Percentiles rank a stretch among this genome's conserved stretches.
These are phyloP conservation scores for Polygonum aviculare DNA, from an alignment of 148 eudicot species.

Conservation along the genomic window DNA sequence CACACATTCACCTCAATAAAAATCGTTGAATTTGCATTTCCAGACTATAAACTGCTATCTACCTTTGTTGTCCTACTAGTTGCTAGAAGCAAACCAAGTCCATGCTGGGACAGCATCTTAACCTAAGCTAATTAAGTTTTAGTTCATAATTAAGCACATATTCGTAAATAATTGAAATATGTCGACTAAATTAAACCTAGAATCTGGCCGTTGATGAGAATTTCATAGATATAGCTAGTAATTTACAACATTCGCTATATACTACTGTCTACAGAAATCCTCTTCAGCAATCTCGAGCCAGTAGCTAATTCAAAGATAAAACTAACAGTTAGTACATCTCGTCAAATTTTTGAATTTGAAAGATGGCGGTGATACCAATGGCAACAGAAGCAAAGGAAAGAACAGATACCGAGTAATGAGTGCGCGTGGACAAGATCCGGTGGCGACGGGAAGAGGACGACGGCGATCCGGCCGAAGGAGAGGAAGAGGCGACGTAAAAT, in stretches of 20 bases:
- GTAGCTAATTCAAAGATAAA: not conserved
- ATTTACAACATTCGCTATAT: too few species aligned
- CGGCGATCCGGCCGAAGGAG: not conserved
- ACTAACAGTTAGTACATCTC: too few species aligned
- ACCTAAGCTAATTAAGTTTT: too few species aligned
- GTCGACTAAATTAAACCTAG: not conserved
- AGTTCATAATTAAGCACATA: too few species aligned
- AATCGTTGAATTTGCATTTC: constrained; percentile 17
- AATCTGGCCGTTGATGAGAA: not conserved
- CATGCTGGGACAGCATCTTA: not conserved
- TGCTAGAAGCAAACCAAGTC: not conserved
- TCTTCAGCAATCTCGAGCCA: not conserved
- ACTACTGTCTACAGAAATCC: not conserved
- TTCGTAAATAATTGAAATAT: too few species aligned
- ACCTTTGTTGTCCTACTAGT: not conserved
- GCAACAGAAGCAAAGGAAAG: not conserved
- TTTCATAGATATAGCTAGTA: not conserved
- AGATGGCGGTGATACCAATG: not conserved
- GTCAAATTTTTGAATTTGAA: not conserved
- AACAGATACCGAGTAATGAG: not conserved
- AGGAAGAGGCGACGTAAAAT: not conserved
- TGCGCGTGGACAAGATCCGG: not conserved
- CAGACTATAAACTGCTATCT: not conserved
- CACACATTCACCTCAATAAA: constrained; percentile 39
- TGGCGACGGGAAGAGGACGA: not conserved